Conservation (phyloP, 1,139 yeast genomes). For the Arxiozyma telluris region DNA sequence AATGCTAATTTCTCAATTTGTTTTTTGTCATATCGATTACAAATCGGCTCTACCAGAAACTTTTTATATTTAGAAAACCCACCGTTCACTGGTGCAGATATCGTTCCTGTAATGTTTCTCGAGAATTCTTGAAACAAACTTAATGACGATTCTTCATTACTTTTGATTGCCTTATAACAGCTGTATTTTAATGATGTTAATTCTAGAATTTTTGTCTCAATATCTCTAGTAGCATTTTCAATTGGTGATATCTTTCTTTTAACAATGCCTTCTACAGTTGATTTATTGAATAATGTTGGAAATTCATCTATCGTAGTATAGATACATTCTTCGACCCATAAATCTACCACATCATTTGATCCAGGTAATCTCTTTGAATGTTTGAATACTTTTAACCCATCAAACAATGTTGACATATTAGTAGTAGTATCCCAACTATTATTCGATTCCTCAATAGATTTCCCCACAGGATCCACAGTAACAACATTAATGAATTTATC, state of each 20-base stretch:
- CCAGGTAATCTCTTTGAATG: constrained; percentile 69
- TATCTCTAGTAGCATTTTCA: constrained; percentile 67
- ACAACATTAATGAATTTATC: constrained; percentile 71
- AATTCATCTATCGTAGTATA: constrained; percentile 68
- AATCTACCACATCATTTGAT: constrained; percentile 58
- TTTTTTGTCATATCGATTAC: constrained; percentile 36
- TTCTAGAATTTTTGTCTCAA: constrained; percentile 63
- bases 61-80: constrained; percentile 80
- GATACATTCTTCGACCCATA: constrained; percentile 85
- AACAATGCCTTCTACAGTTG: constrained; percentile 54
- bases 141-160: constrained; percentile 39
- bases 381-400: constrained; percentile 50
- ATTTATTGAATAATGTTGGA: constrained; percentile 84
- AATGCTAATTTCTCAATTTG: constrained; percentile 45
- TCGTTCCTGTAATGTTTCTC: constrained; percentile 76
- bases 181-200: constrained; percentile 58
- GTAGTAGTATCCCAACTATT: no score
- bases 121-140: constrained; percentile 60
- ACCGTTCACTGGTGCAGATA: constrained; percentile 88
- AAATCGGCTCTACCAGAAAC: constrained; percentile 40
- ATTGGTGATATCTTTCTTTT: constrained; percentile 66
- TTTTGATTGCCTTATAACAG: constrained; percentile 48
- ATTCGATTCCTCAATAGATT: constrained; percentile 33
- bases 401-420: no score
- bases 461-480: constrained; percentile 61